Evolutionary conservation across 2,329 filamentous ascomycete genomes (phyloP).

Genomic region (Colletotrichum noveboracense): DNA sequence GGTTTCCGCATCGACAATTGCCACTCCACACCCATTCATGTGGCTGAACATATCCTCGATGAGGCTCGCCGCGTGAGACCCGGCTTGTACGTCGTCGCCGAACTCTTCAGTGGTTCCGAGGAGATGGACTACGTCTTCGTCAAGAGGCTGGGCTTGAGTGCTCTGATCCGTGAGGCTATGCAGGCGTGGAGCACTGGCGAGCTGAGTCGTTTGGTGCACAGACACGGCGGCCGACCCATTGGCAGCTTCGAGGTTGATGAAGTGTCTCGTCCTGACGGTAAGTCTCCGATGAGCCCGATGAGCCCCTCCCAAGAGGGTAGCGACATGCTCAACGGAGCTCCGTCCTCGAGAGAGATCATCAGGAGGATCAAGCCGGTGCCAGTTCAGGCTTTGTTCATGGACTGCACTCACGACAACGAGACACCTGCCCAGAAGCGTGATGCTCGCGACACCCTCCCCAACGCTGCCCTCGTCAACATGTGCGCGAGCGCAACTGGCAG

Average conservation of each 20-base stretch:
- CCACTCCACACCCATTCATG: constrained; percentile 92
- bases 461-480: constrained; percentile 93
- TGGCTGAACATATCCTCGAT: constrained; percentile 94
- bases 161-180: constrained; percentile 96
- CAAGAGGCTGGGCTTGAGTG: constrained; percentile 87
- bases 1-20: constrained; percentile 98
- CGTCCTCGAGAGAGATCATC: constrained; percentile 66
- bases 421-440: constrained; percentile 94
- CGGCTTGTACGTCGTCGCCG: constrained; percentile 89
- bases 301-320: constrained; percentile 34
- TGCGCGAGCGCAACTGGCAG: constrained; percentile 93
- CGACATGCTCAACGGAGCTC: constrained; percentile 30
- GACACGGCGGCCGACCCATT: constrained; percentile 91
- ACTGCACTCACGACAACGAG: constrained; percentile 99
- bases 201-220: constrained; percentile 89
- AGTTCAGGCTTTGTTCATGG: constrained; percentile 96
- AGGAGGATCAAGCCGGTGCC: constrained; percentile 85
- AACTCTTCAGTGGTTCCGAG: constrained; percentile 94
- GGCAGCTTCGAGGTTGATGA: constrained; percentile 97
- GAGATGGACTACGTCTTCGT: constrained; percentile 97
- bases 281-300: constrained; percentile 30
- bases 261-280: constrained; percentile 66
- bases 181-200: constrained; percentile 96
- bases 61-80: constrained; percentile 88
- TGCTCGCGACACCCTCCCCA: constrained; percentile 90